A percentile compares a stretch with the other conserved stretches of the same genome.
phyloP scores from a whole-genome alignment of 208 protist species.

The Dictyostelium gargantuum region DNA sequence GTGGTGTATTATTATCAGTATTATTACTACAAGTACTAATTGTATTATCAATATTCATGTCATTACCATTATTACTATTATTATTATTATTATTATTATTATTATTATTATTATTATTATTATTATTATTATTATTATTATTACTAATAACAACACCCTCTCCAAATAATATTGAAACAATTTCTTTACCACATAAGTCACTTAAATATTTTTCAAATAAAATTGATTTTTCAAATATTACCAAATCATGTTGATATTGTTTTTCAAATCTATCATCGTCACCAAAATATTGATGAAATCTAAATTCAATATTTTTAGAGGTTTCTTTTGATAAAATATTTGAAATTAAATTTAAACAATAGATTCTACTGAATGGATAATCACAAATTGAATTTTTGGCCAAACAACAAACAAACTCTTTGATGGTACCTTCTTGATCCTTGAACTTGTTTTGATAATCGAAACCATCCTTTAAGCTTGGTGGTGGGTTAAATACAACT shows the following conservation, averaged over 20 bases:
- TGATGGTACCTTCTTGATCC: not conserved
- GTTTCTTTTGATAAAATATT: not conserved
- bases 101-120: no score
- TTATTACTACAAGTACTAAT: no score
- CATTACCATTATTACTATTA: not conserved
- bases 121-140: not conserved
- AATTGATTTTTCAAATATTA: not conserved
- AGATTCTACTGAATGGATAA: slow-evolving; percentile 32
- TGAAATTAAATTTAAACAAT: not conserved
- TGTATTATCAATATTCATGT: no score
- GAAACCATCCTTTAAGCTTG: not conserved
- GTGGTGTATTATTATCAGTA: no score
- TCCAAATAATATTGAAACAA: not conserved
- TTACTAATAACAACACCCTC: not conserved
- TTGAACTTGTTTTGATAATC: not conserved
- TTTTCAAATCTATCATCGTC: not conserved
- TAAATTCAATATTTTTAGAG: not conserved
- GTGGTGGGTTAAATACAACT: not conserved
- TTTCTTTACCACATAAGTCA: not conserved
- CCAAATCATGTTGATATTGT: not conserved
- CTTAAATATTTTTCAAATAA: not conserved
- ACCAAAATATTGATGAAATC: not conserved
- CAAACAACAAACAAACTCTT: not conserved
- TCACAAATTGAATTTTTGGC: not conserved
- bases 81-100: not conserved